Evolutionary conservation across 176 grass and related monocot genomes (phyloP), one percentile per base, ranked within the genome.

Genomic region (Aegilops umbellulata): DNA sequence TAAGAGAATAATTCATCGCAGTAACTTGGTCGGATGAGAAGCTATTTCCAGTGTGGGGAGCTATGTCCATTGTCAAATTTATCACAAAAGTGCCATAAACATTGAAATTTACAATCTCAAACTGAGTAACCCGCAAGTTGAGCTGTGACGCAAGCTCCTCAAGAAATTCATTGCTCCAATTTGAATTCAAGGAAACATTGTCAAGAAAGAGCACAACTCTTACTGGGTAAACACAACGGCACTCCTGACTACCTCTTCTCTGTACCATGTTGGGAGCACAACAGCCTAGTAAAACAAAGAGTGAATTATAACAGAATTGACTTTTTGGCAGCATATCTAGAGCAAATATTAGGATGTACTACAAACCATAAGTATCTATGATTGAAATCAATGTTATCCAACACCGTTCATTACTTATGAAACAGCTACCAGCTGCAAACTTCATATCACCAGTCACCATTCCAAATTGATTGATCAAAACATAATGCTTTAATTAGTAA

Each of bases 51-150:
- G 80, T 91, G 55, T 91, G 84, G 65, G 97, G 94, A 10, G 87
- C 90, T 88, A 99, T 95, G 88, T 99, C 67, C 92, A 99, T 99
- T 60, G 97, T 95, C 41, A 94, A 91, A 84, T 99, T 94, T 82
- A 99, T 77, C 70, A 88, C 97, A 90, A 87, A 95, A 69, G 92
- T 87, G 77, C 97, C 97, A 84, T 93, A 85, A 63, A 99, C 97
- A 41, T 99, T 88, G 83, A 99, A 96, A 84, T 99, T 99, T 81
- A 85, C 88, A 68, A 99, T 91, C 87, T 87, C 97, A 57, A 99
- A 99, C 80, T 99, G 94, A 83, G 29, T 55, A 81, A 87, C 94
- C 35, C 47, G 53, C 69, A 96, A 78, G 24, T 80, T 76, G 82
- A 98, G 94, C 68, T 98, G 92, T 60, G 88, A 88, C 27, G 97